These are phyloP conservation scores for Ophiocytium majus DNA, from an alignment of 352 stramenopile genomes.

Conservation along the genomic window DNA sequence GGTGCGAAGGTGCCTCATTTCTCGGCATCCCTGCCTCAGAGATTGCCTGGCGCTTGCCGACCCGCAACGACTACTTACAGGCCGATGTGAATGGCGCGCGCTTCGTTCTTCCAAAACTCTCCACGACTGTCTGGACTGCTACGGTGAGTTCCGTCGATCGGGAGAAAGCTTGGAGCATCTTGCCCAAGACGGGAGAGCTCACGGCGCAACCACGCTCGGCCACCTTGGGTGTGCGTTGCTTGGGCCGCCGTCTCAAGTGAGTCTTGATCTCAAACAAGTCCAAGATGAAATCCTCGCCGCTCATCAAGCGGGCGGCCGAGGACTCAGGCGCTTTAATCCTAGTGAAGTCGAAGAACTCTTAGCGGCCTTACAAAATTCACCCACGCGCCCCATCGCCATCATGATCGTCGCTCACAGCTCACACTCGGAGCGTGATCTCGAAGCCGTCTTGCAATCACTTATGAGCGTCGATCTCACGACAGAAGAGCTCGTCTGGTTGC, in stretches of 20 bases:
- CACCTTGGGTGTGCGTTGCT: too few species aligned
- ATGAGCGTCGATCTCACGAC: neutral
- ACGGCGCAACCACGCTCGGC: too few species aligned
- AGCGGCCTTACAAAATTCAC: neutral
- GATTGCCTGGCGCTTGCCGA: neutral
- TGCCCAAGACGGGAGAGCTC: too few species aligned
- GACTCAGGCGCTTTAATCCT: neutral
- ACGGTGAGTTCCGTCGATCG: neutral
- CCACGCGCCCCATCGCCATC: neutral
- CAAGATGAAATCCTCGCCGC: neutral
- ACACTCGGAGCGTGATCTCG: neutral
- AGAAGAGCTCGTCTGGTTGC: neutral
- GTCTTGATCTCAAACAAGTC: neutral
- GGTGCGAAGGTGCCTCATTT: too few species aligned
- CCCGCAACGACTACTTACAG: neutral
- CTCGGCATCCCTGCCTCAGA: neutral
- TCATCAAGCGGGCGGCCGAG: neutral
- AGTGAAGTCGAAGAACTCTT: conserved; percentile 5
- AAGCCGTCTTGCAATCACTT: neutral
- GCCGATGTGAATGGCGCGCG: neutral
- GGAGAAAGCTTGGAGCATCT: neutral
- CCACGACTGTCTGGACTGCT: neutral
- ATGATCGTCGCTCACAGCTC: neutral
- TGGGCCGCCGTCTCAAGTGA: too few species aligned
- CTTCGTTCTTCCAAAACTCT: neutral